Evolutionary conservation across 208 protist species (phyloP).

Genomic region (Crithidia acanthocephali): DNA sequence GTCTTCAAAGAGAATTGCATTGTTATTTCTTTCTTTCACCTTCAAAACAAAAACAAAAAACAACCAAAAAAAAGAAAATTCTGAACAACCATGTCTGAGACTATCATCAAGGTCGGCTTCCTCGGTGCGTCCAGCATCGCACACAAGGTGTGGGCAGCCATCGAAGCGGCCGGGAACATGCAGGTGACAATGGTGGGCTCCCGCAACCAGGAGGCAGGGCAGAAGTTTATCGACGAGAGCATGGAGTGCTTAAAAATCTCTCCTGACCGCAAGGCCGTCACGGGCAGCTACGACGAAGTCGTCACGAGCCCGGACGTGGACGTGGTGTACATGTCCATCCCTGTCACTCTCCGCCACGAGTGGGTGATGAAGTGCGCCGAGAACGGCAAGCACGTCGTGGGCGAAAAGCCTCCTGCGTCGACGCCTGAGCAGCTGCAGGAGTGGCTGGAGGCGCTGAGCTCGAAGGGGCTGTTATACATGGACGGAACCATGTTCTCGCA

Average conservation of each 20-base stretch:
- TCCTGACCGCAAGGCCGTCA: slow-evolving; percentile 22
- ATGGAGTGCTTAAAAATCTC: slow-evolving; percentile 33
- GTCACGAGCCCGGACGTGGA: slow-evolving; percentile 28
- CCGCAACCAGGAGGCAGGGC: slow-evolving; percentile 22
- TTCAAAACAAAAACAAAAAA: slow-evolving; percentile 19
- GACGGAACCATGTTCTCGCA: slow-evolving; percentile 74
- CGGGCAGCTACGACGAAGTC: slow-evolving; percentile 35
- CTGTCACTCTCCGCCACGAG: slow-evolving; percentile 40
- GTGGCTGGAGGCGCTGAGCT: slow-evolving; percentile 52
- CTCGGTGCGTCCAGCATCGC: slow-evolving; percentile 47
- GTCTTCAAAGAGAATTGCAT: no score
- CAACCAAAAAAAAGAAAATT: not conserved
- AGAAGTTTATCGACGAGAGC: slow-evolving; percentile 31
- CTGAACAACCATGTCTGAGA: slow-evolving; percentile 23
- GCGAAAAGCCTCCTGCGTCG: slow-evolving; percentile 51
- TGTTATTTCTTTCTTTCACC: slow-evolving; percentile 1
- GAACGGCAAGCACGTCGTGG: slow-evolving; percentile 64
- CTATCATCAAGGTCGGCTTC: slow-evolving; percentile 44
- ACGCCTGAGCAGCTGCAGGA: slow-evolving; percentile 43
- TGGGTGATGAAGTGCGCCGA: slow-evolving; percentile 58
- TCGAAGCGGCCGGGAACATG: slow-evolving; percentile 42
- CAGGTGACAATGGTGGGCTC: slow-evolving; percentile 42
- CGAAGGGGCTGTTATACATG: slow-evolving; percentile 63
- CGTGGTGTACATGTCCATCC: slow-evolving; percentile 52
- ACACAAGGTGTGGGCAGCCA: slow-evolving; percentile 42